Conservation (phyloP, 768 basidiomycete genomes). For the Naematelia aurantialba region DNA sequence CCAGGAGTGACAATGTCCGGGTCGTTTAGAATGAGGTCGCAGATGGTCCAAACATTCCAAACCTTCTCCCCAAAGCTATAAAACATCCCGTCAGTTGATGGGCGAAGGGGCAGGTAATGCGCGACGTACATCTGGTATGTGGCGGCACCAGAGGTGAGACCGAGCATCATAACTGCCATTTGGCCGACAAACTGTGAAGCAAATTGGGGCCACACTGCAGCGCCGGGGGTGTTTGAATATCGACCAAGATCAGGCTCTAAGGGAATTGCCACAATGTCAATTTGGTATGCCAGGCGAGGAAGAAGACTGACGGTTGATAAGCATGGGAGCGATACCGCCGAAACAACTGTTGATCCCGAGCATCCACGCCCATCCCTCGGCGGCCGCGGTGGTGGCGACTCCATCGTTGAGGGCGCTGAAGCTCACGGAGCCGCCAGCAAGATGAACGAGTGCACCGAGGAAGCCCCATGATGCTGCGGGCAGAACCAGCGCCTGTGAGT, state of each 20-base stretch:
- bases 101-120: not conserved
- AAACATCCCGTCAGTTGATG: no score
- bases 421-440: constrained; percentile 11
- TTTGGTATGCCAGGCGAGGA: no score
- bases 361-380: not conserved
- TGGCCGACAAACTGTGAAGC: not conserved
- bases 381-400: not conserved
- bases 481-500: constrained; percentile 1
- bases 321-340: constrained; percentile 9
- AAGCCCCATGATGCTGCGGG: constrained; percentile 8
- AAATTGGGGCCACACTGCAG: constrained; percentile 8
- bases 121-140: constrained; percentile 4
- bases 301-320: constrained; percentile 14
- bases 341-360: not conserved
- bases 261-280: no score
- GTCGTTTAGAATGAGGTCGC: constrained; percentile 5
- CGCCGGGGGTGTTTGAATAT: constrained; percentile 6
- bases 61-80: not conserved
- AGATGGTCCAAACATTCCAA: constrained; percentile 9
- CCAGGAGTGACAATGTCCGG: not conserved
- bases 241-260: constrained; percentile 12
- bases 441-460: constrained; percentile 11
- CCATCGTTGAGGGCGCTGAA: constrained; percentile 8
- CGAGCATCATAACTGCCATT: constrained; percentile 7
- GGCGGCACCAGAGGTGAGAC: constrained; percentile 7